A percentile compares a stretch with the other conserved stretches of the same genome.
These are phyloP conservation scores for Tetracentron sinense DNA, from an alignment of 164 flowering plant species.

Conservation along the genomic window DNA sequence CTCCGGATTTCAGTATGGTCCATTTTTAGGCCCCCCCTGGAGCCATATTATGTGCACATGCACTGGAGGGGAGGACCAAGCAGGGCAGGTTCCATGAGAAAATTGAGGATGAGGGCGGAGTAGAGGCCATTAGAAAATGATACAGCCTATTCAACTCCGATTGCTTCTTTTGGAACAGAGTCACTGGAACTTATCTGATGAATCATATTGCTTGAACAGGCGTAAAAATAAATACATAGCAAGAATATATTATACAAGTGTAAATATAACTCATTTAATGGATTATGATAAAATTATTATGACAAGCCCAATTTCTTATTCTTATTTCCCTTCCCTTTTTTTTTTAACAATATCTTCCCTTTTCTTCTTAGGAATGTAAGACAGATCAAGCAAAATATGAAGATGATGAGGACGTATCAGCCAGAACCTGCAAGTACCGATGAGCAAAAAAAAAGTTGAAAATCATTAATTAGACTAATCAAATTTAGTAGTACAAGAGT, in stretches of 20 bases:
- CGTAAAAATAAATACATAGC: not conserved
- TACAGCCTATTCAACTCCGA: not conserved
- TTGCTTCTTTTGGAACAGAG: not conserved
- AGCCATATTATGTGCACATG: too few species aligned
- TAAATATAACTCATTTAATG: conserved; percentile 18
- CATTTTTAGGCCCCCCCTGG: too few species aligned
- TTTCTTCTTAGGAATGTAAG: not conserved
- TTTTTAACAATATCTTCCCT: conserved; percentile 5
- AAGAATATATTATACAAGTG: conserved; percentile 12
- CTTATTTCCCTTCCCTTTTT: conserved; percentile 2
- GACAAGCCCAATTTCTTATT: not conserved
- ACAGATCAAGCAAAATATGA: conserved; percentile 85
- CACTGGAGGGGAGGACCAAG: too few species aligned
- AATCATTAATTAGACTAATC: not conserved
- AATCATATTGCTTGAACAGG: too few species aligned
- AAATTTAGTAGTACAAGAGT: not conserved
- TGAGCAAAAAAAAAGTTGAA: not conserved
- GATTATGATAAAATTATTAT: too few species aligned
- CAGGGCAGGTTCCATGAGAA: not conserved
- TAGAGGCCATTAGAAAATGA: not conserved
- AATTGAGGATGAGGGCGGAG: not conserved
- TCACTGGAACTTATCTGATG: not conserved
- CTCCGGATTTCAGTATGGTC: not conserved
- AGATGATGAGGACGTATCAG: conserved; percentile 88
- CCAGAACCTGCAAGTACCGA: conserved; percentile 64